Percentiles rank a stretch among this genome's conserved stretches.
These are phyloP conservation scores for Plicaturopsis crispa DNA, from an alignment of 768 basidiomycete species.

Conservation along the genomic window DNA sequence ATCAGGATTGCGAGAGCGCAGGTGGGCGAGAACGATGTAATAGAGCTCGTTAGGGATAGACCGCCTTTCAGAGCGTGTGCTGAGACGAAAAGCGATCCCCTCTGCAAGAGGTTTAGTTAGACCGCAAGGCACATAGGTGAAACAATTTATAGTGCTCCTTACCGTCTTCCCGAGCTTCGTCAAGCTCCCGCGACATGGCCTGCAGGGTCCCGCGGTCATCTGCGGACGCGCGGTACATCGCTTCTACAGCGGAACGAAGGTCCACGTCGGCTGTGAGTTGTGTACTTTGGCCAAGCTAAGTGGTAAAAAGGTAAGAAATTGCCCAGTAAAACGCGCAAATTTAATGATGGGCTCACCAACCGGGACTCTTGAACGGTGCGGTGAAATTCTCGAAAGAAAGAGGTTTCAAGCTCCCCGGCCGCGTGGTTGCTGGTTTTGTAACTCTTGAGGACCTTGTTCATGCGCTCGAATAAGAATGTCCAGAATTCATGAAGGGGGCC, in stretches of 20 bases:
- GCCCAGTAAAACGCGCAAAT: too few relatives aligned
- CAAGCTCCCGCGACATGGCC: constrained; percentile 13
- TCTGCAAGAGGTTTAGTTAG: too few relatives aligned
- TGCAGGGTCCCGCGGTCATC: constrained; percentile 19
- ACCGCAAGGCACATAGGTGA: too few relatives aligned
- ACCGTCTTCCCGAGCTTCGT: constrained; percentile 14
- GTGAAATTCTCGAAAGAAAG: constrained; percentile 20
- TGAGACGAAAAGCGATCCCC: too few relatives aligned
- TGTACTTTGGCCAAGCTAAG: background rate
- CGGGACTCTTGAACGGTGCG: constrained; percentile 10
- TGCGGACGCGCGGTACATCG: constrained; percentile 14
- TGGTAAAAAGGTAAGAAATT: too few relatives aligned
- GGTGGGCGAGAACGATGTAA: too few relatives aligned
- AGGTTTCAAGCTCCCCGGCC: constrained; percentile 21
- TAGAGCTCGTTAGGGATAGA: too few relatives aligned
- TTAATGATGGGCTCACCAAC: constrained; percentile 10
- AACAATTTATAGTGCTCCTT: background rate
- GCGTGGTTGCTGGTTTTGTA: constrained; percentile 25
- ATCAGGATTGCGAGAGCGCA: too few relatives aligned
- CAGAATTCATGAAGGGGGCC: constrained; percentile 30
- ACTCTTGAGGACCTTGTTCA: constrained; percentile 28
- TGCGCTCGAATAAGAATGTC: constrained; percentile 26
- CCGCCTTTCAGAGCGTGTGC: too few relatives aligned
- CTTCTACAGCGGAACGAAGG: constrained; percentile 6
- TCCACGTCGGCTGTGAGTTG: background rate